Evolutionary conservation across 2,329 filamentous ascomycete genomes (phyloP).

Genomic region (Aspergillus ruber): DNA sequence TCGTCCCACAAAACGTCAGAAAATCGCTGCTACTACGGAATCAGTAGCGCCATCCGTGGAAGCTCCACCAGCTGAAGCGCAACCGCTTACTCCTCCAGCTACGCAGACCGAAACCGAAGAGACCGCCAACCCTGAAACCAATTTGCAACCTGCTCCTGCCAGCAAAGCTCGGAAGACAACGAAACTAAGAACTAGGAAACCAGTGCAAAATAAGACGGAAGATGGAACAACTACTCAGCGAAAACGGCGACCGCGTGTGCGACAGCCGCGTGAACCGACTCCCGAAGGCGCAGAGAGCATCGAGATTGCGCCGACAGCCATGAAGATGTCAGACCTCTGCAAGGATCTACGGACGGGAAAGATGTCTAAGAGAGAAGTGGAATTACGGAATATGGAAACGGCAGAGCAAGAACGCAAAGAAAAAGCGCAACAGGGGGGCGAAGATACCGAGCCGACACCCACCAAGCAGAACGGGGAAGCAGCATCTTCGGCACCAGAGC

Average conservation of each 20-base stretch:
- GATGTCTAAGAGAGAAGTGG: slow-evolving; percentile 51
- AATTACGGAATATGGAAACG: slow-evolving; percentile 53
- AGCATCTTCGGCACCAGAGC: slow-evolving; percentile 15
- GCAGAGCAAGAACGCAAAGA: slow-evolving; percentile 44
- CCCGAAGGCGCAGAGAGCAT: slow-evolving; percentile 44
- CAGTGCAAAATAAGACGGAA: slow-evolving; percentile 19
- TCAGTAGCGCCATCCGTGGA: neutral
- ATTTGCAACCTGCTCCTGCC: neutral
- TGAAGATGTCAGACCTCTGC: slow-evolving; percentile 55
- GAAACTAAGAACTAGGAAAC: slow-evolving; percentile 20
- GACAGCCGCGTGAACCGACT: slow-evolving; percentile 35
- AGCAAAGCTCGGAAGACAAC: slow-evolving; percentile 14
- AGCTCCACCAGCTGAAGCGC: slow-evolving; percentile 1
- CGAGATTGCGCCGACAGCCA: slow-evolving; percentile 48
- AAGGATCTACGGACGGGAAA: slow-evolving; percentile 50
- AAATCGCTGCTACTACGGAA: slow-evolving; percentile 9
- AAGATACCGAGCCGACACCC: slow-evolving; percentile 9
- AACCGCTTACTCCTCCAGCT: slow-evolving; percentile 16
- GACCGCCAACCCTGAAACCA: slow-evolving; percentile 8
- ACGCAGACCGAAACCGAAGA: slow-evolving; percentile 21
- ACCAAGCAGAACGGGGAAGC: slow-evolving; percentile 23
- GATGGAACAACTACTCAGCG: slow-evolving; percentile 13
- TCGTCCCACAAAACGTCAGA: slow-evolving; percentile 25
- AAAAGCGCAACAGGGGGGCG: slow-evolving; percentile 31
- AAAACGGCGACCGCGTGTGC: slow-evolving; percentile 20